A percentile compares a stretch with the other conserved stretches of the same genome.
phyloP scores from a whole-genome alignment of 352 stramenopile genomes.

The Phytophthora citrophthora region DNA sequence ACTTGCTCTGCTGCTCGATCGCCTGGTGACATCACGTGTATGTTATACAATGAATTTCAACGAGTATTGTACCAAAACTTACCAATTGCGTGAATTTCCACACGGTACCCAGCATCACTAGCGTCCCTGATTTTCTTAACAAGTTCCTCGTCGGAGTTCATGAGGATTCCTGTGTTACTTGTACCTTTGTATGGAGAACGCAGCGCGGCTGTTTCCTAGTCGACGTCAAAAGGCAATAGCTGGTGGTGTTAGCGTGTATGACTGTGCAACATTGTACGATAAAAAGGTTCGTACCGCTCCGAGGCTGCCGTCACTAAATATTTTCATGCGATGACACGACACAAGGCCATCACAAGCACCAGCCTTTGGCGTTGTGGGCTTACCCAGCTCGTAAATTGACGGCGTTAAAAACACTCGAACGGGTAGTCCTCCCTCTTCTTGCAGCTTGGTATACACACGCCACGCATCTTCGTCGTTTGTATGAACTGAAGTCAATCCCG shows the following conservation, averaged over 20 bases:
- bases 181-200: conserved; percentile 69
- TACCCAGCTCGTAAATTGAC: conserved; percentile 66
- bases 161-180: conserved; percentile 80
- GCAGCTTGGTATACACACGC: conserved; percentile 81
- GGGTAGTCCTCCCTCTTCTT: conserved; percentile 56
- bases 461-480: conserved; percentile 88
- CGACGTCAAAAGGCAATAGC: conserved; percentile 1
- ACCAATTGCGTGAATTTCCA: conserved; percentile 93
- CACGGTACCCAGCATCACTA: conserved; percentile 60
- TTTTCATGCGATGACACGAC: conserved; percentile 87
- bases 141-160: conserved; percentile 76
- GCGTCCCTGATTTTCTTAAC: conserved; percentile 69
- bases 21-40: conserved; percentile 31
- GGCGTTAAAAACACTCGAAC: conserved; percentile 85
- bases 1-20: conserved; percentile 80
- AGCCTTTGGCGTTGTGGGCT: conserved; percentile 46
- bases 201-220: conserved; percentile 86
- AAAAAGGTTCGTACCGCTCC: conserved; percentile 57
- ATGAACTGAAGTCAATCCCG: conserved; percentile 85
- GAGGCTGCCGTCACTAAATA: conserved; percentile 90
- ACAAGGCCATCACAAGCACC: conserved; percentile 59
- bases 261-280: background rate
- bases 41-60: conserved; percentile 4
- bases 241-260: background rate
- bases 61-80: conserved; percentile 1